phyloP scores from a whole-genome alignment of 805 yeast genomes.

The Nadsonia fulvescens region DNA sequence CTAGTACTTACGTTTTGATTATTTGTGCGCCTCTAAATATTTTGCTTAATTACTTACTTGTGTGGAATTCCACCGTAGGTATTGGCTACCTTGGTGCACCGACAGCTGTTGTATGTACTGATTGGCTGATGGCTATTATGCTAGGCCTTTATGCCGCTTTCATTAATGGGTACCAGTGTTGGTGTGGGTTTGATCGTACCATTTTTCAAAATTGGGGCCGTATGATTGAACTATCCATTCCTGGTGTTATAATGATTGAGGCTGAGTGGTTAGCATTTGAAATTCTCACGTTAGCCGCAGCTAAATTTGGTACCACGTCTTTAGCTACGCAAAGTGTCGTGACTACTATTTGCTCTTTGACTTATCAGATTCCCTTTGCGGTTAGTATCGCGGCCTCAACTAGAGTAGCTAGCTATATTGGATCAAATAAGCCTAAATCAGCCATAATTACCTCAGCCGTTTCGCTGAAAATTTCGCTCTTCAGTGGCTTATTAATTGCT shows the following conservation, averaged over 20 bases:
- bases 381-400: constrained; percentile 53
- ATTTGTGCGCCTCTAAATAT: constrained; percentile 31
- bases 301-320: constrained; percentile 47
- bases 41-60: constrained; percentile 30
- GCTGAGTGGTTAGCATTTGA: constrained; percentile 63
- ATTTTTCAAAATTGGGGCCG: constrained; percentile 39
- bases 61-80: constrained; percentile 27
- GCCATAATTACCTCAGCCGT: constrained; percentile 19
- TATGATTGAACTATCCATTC: constrained; percentile 39
- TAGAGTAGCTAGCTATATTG: constrained; percentile 51
- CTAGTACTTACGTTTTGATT: constrained; percentile 34
- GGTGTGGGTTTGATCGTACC: constrained; percentile 16
- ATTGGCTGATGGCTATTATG: constrained; percentile 27
- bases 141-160: constrained; percentile 19
- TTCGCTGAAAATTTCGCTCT: constrained; percentile 19
- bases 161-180: constrained; percentile 24
- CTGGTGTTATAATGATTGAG: constrained; percentile 55
- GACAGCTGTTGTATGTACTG: constrained; percentile 28
- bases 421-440: no score
- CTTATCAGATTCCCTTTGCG: constrained; percentile 59
- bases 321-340: constrained; percentile 59
- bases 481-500: constrained; percentile 14
- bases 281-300: constrained; percentile 45
- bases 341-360: constrained; percentile 41
- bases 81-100: constrained; percentile 40